phyloP scores from a whole-genome alignment of 164 flowering plant genomes.

The Sedum album region DNA sequence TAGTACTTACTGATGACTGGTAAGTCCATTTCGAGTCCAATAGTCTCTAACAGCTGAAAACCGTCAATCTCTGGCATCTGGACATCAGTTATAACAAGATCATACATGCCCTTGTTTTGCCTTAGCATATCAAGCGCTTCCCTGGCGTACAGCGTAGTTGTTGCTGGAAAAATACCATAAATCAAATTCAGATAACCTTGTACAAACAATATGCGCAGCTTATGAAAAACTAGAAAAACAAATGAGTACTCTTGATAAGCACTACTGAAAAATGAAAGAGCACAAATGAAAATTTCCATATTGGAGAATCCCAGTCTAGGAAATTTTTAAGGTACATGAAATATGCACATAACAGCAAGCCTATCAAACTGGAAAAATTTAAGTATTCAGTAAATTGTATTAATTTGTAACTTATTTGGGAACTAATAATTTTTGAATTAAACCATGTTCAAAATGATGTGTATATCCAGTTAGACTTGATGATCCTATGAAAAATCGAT shows the following conservation, averaged over 20 bases:
- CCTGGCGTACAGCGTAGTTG: conserved; percentile 50
- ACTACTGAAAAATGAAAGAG: neutral
- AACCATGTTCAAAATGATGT: neutral
- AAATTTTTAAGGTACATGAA: too few relatives aligned
- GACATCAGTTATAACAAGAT: conserved; percentile 80
- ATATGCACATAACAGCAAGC: neutral
- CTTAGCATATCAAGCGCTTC: conserved; percentile 67
- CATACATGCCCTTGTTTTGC: conserved; percentile 55
- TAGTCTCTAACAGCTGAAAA: conserved; percentile 76
- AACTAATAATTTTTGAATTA: neutral
- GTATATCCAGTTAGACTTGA: neutral
- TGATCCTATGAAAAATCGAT: too few relatives aligned
- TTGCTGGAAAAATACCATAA: conserved; percentile 40
- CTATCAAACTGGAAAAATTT: neutral
- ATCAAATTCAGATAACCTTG: neutral
- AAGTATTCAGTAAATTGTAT: neutral
- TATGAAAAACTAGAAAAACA: neutral
- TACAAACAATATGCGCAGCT: neutral
- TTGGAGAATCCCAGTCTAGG: neutral
- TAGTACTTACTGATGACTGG: conserved; percentile 79
- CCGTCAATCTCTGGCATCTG: conserved; percentile 98
- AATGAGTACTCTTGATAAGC: neutral
- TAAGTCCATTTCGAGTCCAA: conserved; percentile 92
- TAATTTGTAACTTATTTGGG: neutral
- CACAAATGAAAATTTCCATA: neutral